Conservation (phyloP, 352 stramenopile species). For the Phytophthora palmivora region DNA sequence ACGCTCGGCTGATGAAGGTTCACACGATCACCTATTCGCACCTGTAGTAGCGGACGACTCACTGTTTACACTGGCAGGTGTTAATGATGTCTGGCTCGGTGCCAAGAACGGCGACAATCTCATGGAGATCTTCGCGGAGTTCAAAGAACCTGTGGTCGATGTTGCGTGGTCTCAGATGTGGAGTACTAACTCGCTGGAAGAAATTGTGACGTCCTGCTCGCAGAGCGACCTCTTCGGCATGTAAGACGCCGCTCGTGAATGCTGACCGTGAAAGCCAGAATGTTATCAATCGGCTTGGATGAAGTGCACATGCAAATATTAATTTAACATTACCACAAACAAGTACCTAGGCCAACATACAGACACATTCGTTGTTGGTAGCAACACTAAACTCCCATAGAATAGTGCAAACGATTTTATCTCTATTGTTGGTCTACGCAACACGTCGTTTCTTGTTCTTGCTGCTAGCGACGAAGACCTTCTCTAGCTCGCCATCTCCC, state of each 20-base stretch:
- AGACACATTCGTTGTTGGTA: not conserved
- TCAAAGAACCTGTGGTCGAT: conserved; percentile 44
- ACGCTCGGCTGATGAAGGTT: conserved; percentile 40
- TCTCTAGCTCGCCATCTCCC: conserved; percentile 51
- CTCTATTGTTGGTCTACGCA: conserved; percentile 9
- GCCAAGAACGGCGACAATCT: conserved; percentile 26
- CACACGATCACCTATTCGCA: conserved; percentile 31
- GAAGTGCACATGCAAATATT: conserved; percentile 18
- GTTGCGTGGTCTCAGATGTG: conserved; percentile 45
- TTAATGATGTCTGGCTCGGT: conserved; percentile 21
- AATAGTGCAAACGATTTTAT: no score
- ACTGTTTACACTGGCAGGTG: conserved; percentile 33
- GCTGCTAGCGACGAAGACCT: conserved; percentile 66
- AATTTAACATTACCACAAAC: conserved; percentile 36
- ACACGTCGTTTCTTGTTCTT: conserved; percentile 72
- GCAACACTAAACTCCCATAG: not conserved
- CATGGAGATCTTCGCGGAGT: conserved; percentile 57
- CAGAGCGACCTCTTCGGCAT: conserved; percentile 48
- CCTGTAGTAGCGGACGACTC: conserved; percentile 24
- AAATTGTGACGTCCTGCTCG: conserved; percentile 34
- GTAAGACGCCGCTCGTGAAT: not conserved
- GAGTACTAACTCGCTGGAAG: conserved; percentile 62
- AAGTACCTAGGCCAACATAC: conserved; percentile 22
- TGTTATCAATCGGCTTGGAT: conserved; percentile 23
- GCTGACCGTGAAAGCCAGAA: conserved; percentile 2